Percentiles rank a stretch among this genome's conserved stretches.
phyloP scores from a whole-genome alignment of 495 filamentous ascomycete genomes.

The Podospora anserina region DNA sequence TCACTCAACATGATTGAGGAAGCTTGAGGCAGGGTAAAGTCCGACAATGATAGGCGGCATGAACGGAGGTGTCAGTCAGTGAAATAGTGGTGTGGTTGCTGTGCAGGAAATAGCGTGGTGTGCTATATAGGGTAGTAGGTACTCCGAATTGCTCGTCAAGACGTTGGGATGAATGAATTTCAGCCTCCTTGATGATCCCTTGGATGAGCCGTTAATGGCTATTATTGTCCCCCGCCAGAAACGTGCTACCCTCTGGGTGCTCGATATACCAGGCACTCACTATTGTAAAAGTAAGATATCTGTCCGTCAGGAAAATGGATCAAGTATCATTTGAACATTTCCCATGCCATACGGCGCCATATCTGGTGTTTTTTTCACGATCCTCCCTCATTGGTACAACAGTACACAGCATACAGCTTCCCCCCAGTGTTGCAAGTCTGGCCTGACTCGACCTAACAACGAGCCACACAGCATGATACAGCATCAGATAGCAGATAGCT shows the following conservation, averaged over 20 bases:
- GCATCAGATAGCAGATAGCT: background rate
- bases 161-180: no score
- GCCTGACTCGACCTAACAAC: background rate
- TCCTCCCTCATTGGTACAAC: background rate
- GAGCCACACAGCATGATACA: background rate
- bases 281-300: no score
- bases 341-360: background rate
- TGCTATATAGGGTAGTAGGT: no score
- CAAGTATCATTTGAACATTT: background rate
- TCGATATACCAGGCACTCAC: no score
- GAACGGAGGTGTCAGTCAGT: background rate
- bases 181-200: no score
- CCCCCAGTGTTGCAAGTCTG: background rate
- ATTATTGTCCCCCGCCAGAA: no score
- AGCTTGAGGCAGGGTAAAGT: background rate
- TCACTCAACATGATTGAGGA: background rate
- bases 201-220: no score
- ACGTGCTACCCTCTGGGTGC: no score
- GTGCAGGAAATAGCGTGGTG: background rate
- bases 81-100: background rate
- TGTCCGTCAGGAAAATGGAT: no score
- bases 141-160: no score
- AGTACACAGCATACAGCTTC: background rate
- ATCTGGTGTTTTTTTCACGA: background rate
- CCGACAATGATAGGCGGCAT: background rate